Percentiles rank a stretch among this genome's conserved stretches.
phyloP scores from a whole-genome alignment of 78 protist species.

The Planoprotostelium fungivorum region DNA sequence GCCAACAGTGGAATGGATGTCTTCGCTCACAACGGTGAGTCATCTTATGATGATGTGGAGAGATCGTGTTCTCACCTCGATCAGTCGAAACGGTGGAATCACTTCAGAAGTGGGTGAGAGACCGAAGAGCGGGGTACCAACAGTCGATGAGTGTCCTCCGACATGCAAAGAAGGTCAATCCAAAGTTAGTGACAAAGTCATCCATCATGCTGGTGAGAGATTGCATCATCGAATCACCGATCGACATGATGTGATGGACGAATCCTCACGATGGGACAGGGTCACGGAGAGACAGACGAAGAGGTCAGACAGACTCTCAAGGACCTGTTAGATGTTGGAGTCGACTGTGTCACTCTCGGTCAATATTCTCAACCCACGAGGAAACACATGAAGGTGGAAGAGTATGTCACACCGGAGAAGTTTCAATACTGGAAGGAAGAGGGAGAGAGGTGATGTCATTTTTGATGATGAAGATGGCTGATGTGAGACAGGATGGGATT shows the following conservation, averaged over 20 bases:
- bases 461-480: neutral
- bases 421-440: conserved; percentile 38
- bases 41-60: neutral
- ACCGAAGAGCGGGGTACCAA: conserved; percentile 77
- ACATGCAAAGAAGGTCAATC: conserved; percentile 51
- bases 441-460: conserved; percentile 28
- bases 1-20: conserved; percentile 81
- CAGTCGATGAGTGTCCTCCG: conserved; percentile 80
- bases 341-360: conserved; percentile 73
- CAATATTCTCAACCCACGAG: conserved; percentile 74
- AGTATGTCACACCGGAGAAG: conserved; percentile 69
- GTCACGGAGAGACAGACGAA: conserved; percentile 83
- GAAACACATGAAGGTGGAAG: conserved; percentile 62
- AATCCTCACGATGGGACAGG: conserved; percentile 8
- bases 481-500: conserved; percentile 46
- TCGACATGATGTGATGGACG: neutral
- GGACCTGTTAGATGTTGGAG: conserved; percentile 64
- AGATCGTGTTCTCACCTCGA: neutral
- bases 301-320: conserved; percentile 74
- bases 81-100: conserved; percentile 46
- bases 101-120: conserved; percentile 61
- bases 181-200: conserved; percentile 78
- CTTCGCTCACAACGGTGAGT: conserved; percentile 89
- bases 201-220: conserved; percentile 73
- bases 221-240: neutral